A percentile compares a stretch with the other conserved stretches of the same genome.
Conservation (phyloP, 148 eudicot species). For the Spergularia marina region DNA sequence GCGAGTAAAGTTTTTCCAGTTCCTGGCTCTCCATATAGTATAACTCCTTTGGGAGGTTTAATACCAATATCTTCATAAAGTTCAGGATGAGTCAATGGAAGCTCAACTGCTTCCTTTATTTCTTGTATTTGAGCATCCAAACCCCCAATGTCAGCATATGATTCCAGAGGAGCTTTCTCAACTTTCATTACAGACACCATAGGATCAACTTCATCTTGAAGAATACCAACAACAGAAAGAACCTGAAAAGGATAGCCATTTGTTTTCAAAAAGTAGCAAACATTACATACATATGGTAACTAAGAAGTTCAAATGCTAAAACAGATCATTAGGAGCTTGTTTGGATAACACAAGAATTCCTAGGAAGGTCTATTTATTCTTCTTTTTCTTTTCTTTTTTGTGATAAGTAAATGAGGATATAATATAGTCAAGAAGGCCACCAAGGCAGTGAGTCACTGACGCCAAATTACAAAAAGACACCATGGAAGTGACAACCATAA, state of each 20-base stretch:
- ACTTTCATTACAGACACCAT: conserved; percentile 99
- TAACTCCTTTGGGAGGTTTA: conserved; percentile 96
- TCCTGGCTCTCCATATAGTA: conserved; percentile 96
- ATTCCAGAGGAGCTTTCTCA: conserved; percentile 95
- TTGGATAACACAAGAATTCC: neutral
- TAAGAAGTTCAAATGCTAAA: no score
- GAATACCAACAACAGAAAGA: conserved; percentile 96
- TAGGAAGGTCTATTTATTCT: no score
- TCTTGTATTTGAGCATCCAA: conserved; percentile 98
- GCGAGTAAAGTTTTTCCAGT: conserved; percentile 97
- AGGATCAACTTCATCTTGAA: conserved; percentile 97
- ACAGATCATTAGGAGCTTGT: no score
- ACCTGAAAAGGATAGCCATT: conserved; percentile 44
- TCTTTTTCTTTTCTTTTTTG: no score
- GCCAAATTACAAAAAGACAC: no score
- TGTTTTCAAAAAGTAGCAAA: neutral
- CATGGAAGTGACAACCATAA: no score
- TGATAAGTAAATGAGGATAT: no score
- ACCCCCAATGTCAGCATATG: conserved; percentile 98
- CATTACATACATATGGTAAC: neutral
- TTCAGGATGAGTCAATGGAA: conserved; percentile 95
- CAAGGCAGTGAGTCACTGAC: no score
- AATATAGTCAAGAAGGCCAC: no score
- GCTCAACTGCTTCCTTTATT: conserved; percentile 97
- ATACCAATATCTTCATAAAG: conserved; percentile 98